Evolutionary conservation across 352 stramenopile species (phyloP).

Genomic region (Plasmopara viticola): DNA sequence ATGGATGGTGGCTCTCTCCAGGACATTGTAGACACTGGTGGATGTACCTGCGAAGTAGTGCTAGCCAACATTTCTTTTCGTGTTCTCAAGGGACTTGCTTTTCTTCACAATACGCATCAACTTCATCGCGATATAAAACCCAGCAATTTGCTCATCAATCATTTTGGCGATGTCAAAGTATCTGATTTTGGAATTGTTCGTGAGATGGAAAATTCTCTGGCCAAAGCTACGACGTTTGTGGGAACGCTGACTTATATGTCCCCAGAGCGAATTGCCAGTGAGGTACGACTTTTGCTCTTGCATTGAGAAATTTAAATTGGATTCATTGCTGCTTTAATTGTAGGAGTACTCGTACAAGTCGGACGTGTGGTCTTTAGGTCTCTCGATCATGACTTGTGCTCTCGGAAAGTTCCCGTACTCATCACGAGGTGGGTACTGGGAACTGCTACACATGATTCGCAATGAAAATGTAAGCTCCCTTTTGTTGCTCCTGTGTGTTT

Average conservation of each 20-base stretch:
- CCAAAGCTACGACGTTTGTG: constrained; percentile 87
- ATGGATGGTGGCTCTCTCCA: constrained; percentile 93
- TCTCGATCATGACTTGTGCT: constrained; percentile 87
- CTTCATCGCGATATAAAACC: constrained; percentile 94
- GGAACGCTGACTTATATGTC: constrained; percentile 93
- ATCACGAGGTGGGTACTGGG: constrained; percentile 84
- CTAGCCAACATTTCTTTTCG: constrained; percentile 86
- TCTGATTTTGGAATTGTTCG: constrained; percentile 82
- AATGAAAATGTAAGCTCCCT: constrained; percentile 58
- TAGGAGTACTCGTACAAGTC: constrained; percentile 85
- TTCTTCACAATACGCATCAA: constrained; percentile 86
- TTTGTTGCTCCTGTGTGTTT: background rate
- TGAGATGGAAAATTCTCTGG: constrained; percentile 82
- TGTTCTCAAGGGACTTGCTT: constrained; percentile 82
- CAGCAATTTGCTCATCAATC: constrained; percentile 91
- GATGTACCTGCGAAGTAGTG: constrained; percentile 81
- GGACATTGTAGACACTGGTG: constrained; percentile 87
- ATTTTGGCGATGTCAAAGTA: constrained; percentile 87
- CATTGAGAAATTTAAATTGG: background rate
- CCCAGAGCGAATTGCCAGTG: constrained; percentile 88
- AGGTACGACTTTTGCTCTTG: constrained; percentile 23
- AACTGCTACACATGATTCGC: constrained; percentile 84
- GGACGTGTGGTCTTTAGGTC: constrained; percentile 81
- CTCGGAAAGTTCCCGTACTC: constrained; percentile 86
- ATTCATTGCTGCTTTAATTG: background rate